Percentiles rank a stretch among this genome's conserved stretches.
Conservation (phyloP, 768 basidiomycete species). For the Amanita brunnescens region DNA sequence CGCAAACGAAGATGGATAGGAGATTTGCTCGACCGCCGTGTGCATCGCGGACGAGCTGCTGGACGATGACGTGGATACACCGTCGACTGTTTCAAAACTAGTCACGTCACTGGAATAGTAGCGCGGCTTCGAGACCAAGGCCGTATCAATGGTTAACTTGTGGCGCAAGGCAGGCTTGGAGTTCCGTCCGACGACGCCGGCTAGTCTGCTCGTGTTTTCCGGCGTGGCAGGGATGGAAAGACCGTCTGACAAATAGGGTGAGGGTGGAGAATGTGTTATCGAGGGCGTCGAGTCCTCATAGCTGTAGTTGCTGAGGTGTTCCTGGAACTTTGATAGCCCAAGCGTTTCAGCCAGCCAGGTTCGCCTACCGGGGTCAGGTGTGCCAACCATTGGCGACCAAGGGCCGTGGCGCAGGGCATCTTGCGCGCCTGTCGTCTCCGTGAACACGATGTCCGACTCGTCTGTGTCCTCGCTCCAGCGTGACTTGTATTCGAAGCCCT, state of each 20-base stretch:
- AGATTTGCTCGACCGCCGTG: constrained; percentile 52
- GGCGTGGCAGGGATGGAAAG: constrained; percentile 54
- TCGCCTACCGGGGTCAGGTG: constrained; percentile 36
- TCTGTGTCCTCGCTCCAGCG: constrained; percentile 53
- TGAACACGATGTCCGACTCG: constrained; percentile 37
- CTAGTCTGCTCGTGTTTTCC: constrained; percentile 24
- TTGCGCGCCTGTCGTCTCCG: constrained; percentile 25
- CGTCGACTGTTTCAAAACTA: constrained; percentile 20
- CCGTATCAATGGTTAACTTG: constrained; percentile 55
- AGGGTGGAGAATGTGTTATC: constrained; percentile 39
- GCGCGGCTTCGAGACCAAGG: constrained; percentile 28
- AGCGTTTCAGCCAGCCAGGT: constrained; percentile 50
- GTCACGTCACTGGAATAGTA: constrained; percentile 37
- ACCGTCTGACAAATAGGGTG: constrained; percentile 29
- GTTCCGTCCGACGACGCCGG: constrained; percentile 25
- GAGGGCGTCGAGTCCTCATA: constrained; percentile 44
- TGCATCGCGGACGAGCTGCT: constrained; percentile 62
- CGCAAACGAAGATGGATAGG: constrained; percentile 3
- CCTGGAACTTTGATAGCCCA: constrained; percentile 31
- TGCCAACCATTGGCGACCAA: constrained; percentile 32
- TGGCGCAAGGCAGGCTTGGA: constrained; percentile 27
- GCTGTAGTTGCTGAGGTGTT: constrained; percentile 28
- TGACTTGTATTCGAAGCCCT: constrained; percentile 32
- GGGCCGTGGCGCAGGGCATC: constrained; percentile 24
- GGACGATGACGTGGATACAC: constrained; percentile 19